Evolutionary conservation across 805 yeast genomes (phyloP).

Genomic region (Wickerhamiella occidentalis): DNA sequence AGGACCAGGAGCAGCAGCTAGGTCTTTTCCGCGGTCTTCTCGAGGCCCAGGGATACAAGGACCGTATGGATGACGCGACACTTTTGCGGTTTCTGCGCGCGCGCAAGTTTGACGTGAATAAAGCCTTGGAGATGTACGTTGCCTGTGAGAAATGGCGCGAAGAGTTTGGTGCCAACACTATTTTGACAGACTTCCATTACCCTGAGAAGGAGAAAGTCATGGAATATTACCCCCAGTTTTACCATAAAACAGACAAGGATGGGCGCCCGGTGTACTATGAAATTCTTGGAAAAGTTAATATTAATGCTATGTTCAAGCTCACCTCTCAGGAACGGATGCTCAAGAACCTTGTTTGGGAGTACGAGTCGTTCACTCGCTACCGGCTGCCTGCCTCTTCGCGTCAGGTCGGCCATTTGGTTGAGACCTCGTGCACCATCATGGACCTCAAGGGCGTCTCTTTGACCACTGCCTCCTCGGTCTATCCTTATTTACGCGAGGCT

Average conservation of each 20-base stretch:
- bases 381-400: conserved; percentile 94
- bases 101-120: conserved; percentile 75
- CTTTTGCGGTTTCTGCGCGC: conserved; percentile 80
- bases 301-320: conserved; percentile 81
- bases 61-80: conserved; percentile 78
- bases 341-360: conserved; percentile 93
- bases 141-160: conserved; percentile 88
- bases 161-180: conserved; percentile 75
- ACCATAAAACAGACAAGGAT: conserved; percentile 92
- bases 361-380: conserved; percentile 72
- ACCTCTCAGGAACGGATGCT: conserved; percentile 95
- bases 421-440: conserved; percentile 92
- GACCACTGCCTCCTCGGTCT: conserved; percentile 70
- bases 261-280: conserved; percentile 95
- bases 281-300: conserved; percentile 83
- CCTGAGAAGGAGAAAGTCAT: conserved; percentile 89
- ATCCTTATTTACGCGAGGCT: conserved; percentile 83
- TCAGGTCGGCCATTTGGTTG: conserved; percentile 61
- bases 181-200: conserved; percentile 77
- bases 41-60: conserved; percentile 51
- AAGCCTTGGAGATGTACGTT: conserved; percentile 70
- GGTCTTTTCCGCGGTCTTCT: conserved; percentile 47
- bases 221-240: conserved; percentile 85
- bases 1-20: conserved; percentile 50
- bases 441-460: conserved; percentile 91